phyloP scores from a whole-genome alignment of 2,329 filamentous ascomycete genomes.

The Xylariales sp. region DNA sequence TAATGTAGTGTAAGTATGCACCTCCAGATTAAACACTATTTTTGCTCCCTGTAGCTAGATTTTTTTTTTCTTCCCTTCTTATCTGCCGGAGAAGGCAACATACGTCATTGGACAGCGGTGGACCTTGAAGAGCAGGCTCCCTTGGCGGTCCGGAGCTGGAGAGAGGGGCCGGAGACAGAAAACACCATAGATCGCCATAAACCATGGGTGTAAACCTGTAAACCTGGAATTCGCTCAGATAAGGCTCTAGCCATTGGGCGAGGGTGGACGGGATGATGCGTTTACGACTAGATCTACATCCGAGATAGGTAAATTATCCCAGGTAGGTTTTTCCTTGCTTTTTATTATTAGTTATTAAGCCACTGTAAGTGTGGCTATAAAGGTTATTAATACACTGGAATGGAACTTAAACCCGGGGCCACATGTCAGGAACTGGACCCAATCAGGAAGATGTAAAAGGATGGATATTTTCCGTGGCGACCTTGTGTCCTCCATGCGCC shows the following conservation, averaged over 20 bases:
- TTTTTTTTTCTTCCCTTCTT: not conserved
- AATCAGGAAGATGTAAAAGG: slow-evolving; percentile 20
- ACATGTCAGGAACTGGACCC: not conserved
- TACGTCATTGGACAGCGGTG: slow-evolving; percentile 28
- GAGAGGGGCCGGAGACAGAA: not conserved
- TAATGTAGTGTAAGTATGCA: not conserved
- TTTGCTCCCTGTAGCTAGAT: not conserved
- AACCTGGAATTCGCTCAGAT: not conserved
- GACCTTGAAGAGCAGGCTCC: slow-evolving; percentile 23
- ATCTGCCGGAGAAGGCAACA: not conserved
- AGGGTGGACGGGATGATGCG: not conserved
- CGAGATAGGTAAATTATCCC: no score
- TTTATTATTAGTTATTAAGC: not conserved
- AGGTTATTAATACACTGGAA: slow-evolving; percentile 27
- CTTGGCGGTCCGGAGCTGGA: slow-evolving; percentile 21
- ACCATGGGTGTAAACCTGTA: not conserved
- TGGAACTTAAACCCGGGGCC: not conserved
- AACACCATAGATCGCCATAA: slow-evolving; percentile 19
- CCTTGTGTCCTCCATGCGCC: slow-evolving; percentile 23
- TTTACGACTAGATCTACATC: no score
- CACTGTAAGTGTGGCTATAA: slow-evolving; percentile 16
- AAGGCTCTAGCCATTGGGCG: slow-evolving; percentile 15
- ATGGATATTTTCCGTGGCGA: slow-evolving; percentile 24
- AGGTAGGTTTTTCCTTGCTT: not conserved
- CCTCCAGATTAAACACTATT: slow-evolving; percentile 22